Evolutionary conservation across 2,329 filamentous ascomycete genomes (phyloP), one percentile per base, ranked within the genome.

Genomic region (Aureobasidium uvarum): DNA sequence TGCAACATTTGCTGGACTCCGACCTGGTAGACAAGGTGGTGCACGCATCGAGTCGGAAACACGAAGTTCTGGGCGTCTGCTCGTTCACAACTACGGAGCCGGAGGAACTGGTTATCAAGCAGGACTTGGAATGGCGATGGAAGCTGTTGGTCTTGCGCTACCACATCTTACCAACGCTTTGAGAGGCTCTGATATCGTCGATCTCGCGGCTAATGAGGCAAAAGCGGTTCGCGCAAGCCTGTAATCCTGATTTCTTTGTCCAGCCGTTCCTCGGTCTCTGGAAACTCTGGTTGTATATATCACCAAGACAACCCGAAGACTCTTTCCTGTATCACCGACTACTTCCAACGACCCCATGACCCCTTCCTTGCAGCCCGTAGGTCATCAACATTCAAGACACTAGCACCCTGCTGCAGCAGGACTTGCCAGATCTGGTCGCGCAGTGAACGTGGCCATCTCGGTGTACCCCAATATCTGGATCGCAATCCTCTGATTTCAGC

Each of bases 381-480:
- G 23, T 59, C 50, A 18, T 52, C 50, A 6, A 52, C 50, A 18
- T 52, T 52, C 16, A 52, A 33, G 16, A 52, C 13, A 20, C 50
- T 52, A 2, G 50, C 28, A n/a, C 50, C 50, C 10, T 52, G 50
- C 31, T 52, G 50, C 50, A 52, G 18, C 28, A 52, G 18, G 7
- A 52, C 31, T 16, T 52, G 28, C 50, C 50, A 52, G 18, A 52
- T 52, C 16, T 52, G 16, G 20, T 52, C 50, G 16, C 50, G 50
- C 5, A 52, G 18, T 10, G 50, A 33, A 33, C 50, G 50, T 33
- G 50, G 50, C 50, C 50, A 52, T 52, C 50, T 28, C 5, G 58
- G 58, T 14, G 58, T 38, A 7, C 43, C 58, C 58, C 58, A 62
- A 18, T 62, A 62, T 50, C 58, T 62, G 10, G 58, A 33, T 13